Base-by-base conservation (phyloP, 495 filamentous ascomycete species). In the Hypoxylon lienhwacheense region DNA sequence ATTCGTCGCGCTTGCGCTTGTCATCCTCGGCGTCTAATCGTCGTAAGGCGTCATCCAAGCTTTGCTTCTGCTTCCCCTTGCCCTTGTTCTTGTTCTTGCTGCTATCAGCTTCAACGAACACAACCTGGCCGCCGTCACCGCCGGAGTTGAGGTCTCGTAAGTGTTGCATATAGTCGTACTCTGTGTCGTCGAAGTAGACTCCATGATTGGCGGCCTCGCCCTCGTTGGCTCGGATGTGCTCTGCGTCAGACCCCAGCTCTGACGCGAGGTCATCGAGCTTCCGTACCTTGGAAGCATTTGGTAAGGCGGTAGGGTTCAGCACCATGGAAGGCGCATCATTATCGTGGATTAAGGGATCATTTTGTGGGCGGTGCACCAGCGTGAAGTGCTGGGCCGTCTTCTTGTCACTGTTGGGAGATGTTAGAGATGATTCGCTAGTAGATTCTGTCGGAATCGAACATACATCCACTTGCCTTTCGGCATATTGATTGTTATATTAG, bases 81-180 rank as follows among this genome's bases (percentile, higher is more conserved):
- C 69, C 74, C 68, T 88, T 85, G 21, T 77, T 82, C 55, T 86
- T 87, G 10, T 70, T 77, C 6, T 70, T 62, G 3, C 48, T 44
- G 11, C 28, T 50, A 15, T 79, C 73, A 0, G 90, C 86, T 61
- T 95, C 88, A 12, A 97, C 78, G 57, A 93, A 96, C 36, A 87
- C 78, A 14, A 83, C 80, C 31, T 86, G 83, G 4, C 77, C 76
- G 21, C 75, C 72, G 31, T 48, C 48, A 3, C 35, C 46, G 2
- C 83, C 85, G 10, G 68, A 67, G 21, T 78, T 81, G 2, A 82
- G 79, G 49, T 97, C 93, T n/a, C 89, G 86, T 75, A 99, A 77
- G 73, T 99, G 95, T 70, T 99, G 93, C 93, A 98, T 97, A 73
- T 98, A 98, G 64, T 98, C 95, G 72, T 98, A 98, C 61, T 87